These are phyloP conservation scores for Fusarium sp. DNA, from an alignment of 2,329 filamentous ascomycete genomes.

Conservation along the genomic window DNA sequence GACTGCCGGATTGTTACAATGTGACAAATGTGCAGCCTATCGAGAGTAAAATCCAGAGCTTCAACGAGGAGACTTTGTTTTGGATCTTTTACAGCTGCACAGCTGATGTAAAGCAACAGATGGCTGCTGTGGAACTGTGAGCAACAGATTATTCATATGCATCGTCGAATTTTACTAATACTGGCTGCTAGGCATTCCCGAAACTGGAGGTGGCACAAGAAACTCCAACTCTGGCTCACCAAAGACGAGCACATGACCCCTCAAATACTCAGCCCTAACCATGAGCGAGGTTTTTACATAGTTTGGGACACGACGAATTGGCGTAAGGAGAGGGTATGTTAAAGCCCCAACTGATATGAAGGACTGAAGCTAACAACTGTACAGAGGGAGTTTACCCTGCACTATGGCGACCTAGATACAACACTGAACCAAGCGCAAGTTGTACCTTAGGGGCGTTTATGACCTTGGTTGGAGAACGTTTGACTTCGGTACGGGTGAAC, in stretches of 20 bases:
- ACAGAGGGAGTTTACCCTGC: conserved; percentile 72
- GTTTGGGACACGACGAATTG: conserved; percentile 75
- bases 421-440: conserved; percentile 54
- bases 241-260: conserved; percentile 78
- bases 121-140: conserved; percentile 75
- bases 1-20: conserved; percentile 75
- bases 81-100: conserved; percentile 80
- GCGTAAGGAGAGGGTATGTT: conserved; percentile 74
- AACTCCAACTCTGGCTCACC: conserved; percentile 75
- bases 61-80: conserved; percentile 78
- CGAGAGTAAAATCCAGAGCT: conserved; percentile 75
- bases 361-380: conserved; percentile 12
- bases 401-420: conserved; percentile 74
- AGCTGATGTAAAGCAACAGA: conserved; percentile 72
- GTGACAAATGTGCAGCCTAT: conserved; percentile 77
- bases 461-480: conserved; percentile 28
- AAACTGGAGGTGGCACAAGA: conserved; percentile 80
- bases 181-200: conserved; percentile 68
- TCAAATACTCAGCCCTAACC: conserved; percentile 69
- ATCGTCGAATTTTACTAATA: conserved; percentile 10
- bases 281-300: conserved; percentile 77
- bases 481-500: conserved; percentile 28
- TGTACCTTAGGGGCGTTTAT: conserved; percentile 39
- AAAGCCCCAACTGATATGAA: conserved; percentile 27
- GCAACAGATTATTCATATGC: conserved; percentile 39